Evolutionary conservation across 2,329 filamentous ascomycete species (phyloP).

Genomic region (Diaporthe sp.): DNA sequence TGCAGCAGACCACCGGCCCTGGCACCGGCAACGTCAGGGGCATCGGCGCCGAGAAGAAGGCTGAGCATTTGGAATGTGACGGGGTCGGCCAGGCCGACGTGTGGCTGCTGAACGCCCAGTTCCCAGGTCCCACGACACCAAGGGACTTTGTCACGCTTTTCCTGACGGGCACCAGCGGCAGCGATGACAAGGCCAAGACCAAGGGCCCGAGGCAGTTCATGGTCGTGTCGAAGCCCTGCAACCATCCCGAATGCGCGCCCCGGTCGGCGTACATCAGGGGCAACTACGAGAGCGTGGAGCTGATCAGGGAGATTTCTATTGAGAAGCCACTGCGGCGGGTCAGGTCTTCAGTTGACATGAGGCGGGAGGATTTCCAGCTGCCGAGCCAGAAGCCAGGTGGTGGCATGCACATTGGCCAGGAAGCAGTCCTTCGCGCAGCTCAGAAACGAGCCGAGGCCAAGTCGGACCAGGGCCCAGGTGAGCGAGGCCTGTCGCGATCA

Average conservation of each 20-base stretch:
- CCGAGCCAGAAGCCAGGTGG: constrained; percentile 30
- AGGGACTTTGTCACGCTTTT: constrained; percentile 88
- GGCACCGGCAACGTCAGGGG: constrained; percentile 83
- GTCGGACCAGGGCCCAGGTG: not conserved
- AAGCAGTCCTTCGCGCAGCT: constrained; percentile 57
- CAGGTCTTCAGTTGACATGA: constrained; percentile 56
- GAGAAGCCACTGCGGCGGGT: constrained; percentile 54
- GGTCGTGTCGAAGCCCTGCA: constrained; percentile 86
- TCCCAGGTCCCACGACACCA: constrained; percentile 87
- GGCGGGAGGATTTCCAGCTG: constrained; percentile 44
- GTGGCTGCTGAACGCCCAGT: constrained; percentile 88
- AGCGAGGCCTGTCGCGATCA: constrained; percentile 4
- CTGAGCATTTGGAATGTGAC: constrained; percentile 71
- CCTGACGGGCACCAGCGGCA: constrained; percentile 57
- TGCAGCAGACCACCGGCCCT: constrained; percentile 65
- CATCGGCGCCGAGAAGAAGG: constrained; percentile 81
- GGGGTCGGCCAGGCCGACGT: constrained; percentile 76
- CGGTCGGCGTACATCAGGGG: constrained; percentile 82
- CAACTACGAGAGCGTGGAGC: constrained; percentile 89
- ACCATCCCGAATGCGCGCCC: constrained; percentile 78
- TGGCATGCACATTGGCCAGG: constrained; percentile 47
- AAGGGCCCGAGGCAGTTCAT: constrained; percentile 79
- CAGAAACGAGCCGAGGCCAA: constrained; percentile 39
- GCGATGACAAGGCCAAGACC: constrained; percentile 42
- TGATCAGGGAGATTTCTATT: constrained; percentile 84